These are phyloP conservation scores for Neotropicomus parvogracilis DNA, from an alignment of 1,284 basidiomycete genomes.

Conservation along the genomic window DNA sequence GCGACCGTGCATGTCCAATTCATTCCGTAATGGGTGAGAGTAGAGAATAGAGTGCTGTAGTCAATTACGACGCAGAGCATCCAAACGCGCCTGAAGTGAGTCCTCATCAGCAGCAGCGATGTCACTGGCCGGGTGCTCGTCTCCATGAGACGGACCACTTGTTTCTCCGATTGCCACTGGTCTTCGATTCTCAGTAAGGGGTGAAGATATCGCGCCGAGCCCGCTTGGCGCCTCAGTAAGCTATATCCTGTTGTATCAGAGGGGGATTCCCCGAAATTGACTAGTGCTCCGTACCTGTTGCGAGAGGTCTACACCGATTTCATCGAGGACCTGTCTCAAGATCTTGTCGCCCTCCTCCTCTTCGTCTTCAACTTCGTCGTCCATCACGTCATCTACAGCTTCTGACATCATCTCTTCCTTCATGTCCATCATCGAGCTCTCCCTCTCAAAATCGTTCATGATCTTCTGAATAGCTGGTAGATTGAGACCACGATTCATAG, in stretches of 20 bases:
- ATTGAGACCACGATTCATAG: conserved; percentile 96
- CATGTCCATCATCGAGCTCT: conserved; percentile 99
- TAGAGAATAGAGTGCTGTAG: background rate
- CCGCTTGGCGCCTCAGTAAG: conserved; percentile 81
- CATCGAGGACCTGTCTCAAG: conserved; percentile 93
- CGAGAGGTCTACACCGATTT: conserved; percentile 90
- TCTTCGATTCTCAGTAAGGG: conserved; percentile 63
- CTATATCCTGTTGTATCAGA: conserved; percentile 40
- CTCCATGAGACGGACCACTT: conserved; percentile 39
- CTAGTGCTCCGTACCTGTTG: conserved; percentile 68
- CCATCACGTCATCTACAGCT: conserved; percentile 98
- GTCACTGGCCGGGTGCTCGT: conserved; percentile 35
- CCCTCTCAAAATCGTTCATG: conserved; percentile 97
- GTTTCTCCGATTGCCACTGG: conserved; percentile 79
- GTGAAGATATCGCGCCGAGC: conserved; percentile 54
- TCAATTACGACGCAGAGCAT: conserved; percentile 70
- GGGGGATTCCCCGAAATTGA: conserved; percentile 1
- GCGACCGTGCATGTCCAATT: conserved; percentile 3
- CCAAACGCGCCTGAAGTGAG: conserved; percentile 81
- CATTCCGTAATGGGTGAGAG: conserved; percentile 6
- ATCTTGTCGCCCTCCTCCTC: conserved; percentile 97
- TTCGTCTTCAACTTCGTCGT: conserved; percentile 88
- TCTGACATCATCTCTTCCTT: conserved; percentile 99
- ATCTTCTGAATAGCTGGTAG: conserved; percentile 93
- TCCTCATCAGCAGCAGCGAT: conserved; percentile 74